Base-by-base conservation (phyloP, 441 rosid species). In the Manihot esculenta region DNA sequence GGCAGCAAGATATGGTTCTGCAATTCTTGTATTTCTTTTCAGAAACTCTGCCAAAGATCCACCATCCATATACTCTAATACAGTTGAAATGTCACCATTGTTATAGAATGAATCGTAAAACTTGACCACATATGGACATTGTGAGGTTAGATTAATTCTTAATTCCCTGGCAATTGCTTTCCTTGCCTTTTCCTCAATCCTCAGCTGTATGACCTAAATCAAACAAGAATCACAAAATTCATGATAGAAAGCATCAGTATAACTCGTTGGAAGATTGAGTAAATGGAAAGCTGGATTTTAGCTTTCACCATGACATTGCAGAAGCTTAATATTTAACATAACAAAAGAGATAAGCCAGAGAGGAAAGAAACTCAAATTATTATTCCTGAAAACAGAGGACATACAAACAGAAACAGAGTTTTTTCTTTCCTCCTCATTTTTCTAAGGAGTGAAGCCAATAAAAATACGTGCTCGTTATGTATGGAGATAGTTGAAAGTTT, bases 31-130 rank as follows among this genome's bases (percentile, higher is more conserved):
- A 53, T 89, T 97, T 56, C 79, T 86, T 74, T 75, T 89, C 74
- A 95, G 86, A 78, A 92, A 87, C 79, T 95, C 99, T 26, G 87
- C 96, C 53, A 92, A 81, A 55, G 99, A 95, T 72, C 99, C 99
- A 14, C 98, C 98, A 75, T 95, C 99, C 99, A 95, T 95, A 72
- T 95, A 95, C 83, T 95, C 99, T 78, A 95, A 85, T 75, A 95
- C 86, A 27, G 92, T 88, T 44, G 98, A 95, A 83, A 95, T 74
- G 24, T 86, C 85, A 54, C 99, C 99, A 76, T 95, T 95, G 27
- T 65, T 84, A 53, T 92, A 95, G 74, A 88, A 92, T 23, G 96
- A 91, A 70, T 92, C 96, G 78, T 95, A 92, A 24, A 94, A 92
- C 84, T 79, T 89, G 61, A 95, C 98, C 68, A 92, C 91, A 74